phyloP scores from a whole-genome alignment of 2,329 filamentous ascomycete genomes.

The Phyllosticta paracitricarpa region DNA sequence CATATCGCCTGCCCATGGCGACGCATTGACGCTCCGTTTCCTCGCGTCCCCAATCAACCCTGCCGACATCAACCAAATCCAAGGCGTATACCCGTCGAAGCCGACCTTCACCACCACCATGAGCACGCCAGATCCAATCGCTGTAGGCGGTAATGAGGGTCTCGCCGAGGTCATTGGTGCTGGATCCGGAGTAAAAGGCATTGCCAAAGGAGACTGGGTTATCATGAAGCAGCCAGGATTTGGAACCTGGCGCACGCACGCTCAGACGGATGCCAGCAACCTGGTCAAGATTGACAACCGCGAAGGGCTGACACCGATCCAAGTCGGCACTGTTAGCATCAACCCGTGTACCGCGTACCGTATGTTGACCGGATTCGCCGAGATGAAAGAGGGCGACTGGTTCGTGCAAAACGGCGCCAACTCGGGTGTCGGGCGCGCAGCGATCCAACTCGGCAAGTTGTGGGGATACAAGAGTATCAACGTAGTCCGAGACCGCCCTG shows the following conservation, averaged over 20 bases:
- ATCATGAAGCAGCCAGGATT: slow-evolving; percentile 75
- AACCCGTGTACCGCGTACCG: slow-evolving; percentile 93
- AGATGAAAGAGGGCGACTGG: slow-evolving; percentile 68
- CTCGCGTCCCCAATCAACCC: slow-evolving; percentile 91
- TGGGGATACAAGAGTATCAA: slow-evolving; percentile 93
- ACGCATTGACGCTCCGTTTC: slow-evolving; percentile 68
- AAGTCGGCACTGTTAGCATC: slow-evolving; percentile 80
- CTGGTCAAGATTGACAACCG: slow-evolving; percentile 62
- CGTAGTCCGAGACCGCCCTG: slow-evolving; percentile 61
- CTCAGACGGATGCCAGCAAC: slow-evolving; percentile 48
- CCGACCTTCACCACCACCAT: slow-evolving; percentile 67
- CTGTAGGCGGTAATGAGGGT: slow-evolving; percentile 82
- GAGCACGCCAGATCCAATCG: slow-evolving; percentile 65
- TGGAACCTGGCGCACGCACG: slow-evolving; percentile 93
- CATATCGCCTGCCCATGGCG: slow-evolving; percentile 63
- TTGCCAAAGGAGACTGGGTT: slow-evolving; percentile 82
- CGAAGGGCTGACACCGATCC: slow-evolving; percentile 59
- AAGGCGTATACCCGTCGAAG: slow-evolving; percentile 87
- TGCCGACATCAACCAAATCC: slow-evolving; percentile 94
- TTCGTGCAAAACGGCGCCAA: slow-evolving; percentile 97
- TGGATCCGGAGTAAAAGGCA: slow-evolving; percentile 50
- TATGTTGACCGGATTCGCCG: slow-evolving; percentile 74
- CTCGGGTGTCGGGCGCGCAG: slow-evolving; percentile 80
- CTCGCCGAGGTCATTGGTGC: slow-evolving; percentile 78
- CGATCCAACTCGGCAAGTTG: slow-evolving; percentile 73